Percentiles rank a stretch among this genome's conserved stretches.
Conservation (phyloP, 371 early-diverging fungal genomes). For the Gilbertella persicaria region DNA sequence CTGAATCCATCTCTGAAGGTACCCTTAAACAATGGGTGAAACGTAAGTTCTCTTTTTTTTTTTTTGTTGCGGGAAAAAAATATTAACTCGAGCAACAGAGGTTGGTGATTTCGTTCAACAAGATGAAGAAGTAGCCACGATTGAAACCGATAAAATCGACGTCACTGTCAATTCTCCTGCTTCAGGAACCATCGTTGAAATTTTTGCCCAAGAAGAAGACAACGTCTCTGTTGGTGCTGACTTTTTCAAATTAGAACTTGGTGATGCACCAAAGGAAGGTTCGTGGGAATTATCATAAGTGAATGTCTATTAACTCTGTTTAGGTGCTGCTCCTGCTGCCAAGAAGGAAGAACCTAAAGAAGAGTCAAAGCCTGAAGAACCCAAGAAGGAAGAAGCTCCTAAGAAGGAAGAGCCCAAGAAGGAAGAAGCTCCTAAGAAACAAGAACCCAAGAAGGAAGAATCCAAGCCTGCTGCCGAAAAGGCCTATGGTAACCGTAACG, state of each 20-base stretch:
- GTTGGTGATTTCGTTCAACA: constrained; percentile 93
- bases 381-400: constrained; percentile 48
- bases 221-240: constrained; percentile 92
- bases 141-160: constrained; percentile 98
- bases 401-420: constrained; percentile 45
- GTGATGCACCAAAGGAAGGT: constrained; percentile 72
- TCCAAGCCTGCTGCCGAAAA: constrained; percentile 32
- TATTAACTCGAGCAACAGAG: constrained; percentile 50
- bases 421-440: constrained; percentile 37
- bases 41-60: constrained; percentile 57
- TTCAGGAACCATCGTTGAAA: constrained; percentile 83
- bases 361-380: constrained; percentile 40
- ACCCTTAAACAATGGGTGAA: constrained; percentile 95
- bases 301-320: neutral
- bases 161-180: constrained; percentile 95
- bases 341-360: constrained; percentile 50
- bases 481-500: constrained; percentile 52
- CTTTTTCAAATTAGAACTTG: constrained; percentile 88
- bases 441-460: constrained; percentile 46
- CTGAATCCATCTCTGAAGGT: constrained; percentile 97
- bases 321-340: constrained; percentile 39
- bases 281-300: constrained; percentile 6
- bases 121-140: constrained; percentile 95
- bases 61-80: neutral
- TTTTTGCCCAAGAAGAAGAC: constrained; percentile 89